Conservation (phyloP, 2,329 filamentous ascomycete genomes). For the Thelonectria discophora region DNA sequence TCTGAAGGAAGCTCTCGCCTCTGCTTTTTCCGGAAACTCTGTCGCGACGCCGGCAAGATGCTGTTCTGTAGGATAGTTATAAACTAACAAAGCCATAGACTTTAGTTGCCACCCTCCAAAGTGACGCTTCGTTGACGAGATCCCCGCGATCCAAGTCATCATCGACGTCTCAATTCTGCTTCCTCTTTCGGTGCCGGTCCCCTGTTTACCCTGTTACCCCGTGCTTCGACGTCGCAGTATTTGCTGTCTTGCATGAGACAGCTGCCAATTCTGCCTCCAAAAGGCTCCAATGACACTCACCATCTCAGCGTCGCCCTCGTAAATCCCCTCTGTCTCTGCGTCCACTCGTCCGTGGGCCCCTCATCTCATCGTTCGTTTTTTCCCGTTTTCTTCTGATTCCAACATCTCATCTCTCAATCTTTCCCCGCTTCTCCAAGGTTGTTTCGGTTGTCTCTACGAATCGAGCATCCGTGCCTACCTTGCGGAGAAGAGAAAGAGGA, state of each 20-base stretch:
- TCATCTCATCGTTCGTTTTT: constrained; percentile 16
- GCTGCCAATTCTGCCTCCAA: constrained; percentile 2
- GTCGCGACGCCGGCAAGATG: background rate
- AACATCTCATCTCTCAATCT: constrained; percentile 12
- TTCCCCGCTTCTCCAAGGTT: constrained; percentile 10
- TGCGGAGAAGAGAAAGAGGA: too few species aligned
- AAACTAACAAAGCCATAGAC: background rate
- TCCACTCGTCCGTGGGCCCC: constrained; percentile 20
- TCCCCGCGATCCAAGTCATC: constrained; percentile 22
- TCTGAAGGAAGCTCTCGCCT: too few species aligned
- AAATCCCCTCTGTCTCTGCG: constrained; percentile 19
- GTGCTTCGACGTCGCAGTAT: background rate
- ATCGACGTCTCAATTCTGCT: constrained; percentile 11
- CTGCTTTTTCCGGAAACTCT: background rate
- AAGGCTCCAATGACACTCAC: constrained; percentile 25
- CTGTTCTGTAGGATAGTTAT: background rate
- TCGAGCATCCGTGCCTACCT: background rate
- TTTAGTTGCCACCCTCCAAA: background rate
- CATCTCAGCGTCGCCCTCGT: constrained; percentile 23
- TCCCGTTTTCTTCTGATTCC: constrained; percentile 10
- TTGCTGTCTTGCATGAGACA: constrained; percentile 12
- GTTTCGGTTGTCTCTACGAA: background rate
- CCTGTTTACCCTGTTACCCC: background rate
- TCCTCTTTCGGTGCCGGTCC: constrained; percentile 13
- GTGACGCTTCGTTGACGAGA: constrained; percentile 40